Conservation (phyloP, 2,329 filamentous ascomycete genomes). For the Ophiostoma australiae region DNA sequence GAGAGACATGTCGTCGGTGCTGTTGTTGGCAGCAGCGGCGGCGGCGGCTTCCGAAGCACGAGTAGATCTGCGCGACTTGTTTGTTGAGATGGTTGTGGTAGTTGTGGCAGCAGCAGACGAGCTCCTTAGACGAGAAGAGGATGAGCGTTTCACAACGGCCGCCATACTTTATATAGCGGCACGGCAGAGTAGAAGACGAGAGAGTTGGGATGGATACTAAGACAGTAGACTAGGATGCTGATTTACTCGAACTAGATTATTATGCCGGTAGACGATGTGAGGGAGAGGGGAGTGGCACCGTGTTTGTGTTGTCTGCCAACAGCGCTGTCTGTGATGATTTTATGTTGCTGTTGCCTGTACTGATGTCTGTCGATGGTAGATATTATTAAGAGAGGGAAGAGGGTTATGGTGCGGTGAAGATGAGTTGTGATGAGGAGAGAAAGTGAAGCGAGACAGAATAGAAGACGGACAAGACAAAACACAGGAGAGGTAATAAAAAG, state of each 20-base stretch:
- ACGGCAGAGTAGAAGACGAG: not conserved
- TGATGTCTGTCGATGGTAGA: not conserved
- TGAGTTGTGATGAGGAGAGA: not conserved
- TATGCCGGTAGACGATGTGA: not conserved
- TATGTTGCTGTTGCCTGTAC: not conserved
- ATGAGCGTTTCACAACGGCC: conserved; percentile 8
- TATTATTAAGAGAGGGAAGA: not conserved
- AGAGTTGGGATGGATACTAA: not conserved
- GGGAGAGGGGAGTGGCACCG: not conserved
- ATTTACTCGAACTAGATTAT: not conserved
- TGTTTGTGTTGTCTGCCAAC: not conserved
- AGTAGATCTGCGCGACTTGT: not conserved
- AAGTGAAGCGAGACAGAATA: not conserved
- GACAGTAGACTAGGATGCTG: not conserved
- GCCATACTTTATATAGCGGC: not conserved
- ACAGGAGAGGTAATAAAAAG: not conserved
- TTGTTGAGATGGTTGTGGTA: not conserved
- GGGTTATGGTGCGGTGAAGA: not conserved
- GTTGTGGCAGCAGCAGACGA: not conserved
- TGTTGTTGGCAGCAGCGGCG: not conserved
- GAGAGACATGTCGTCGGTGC: conserved; percentile 12
- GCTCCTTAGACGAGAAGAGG: conserved; percentile 2
- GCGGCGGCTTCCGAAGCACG: not conserved
- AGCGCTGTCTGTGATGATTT: not conserved
- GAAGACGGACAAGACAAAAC: not conserved